These are phyloP conservation scores for Actinomortierella wolfii DNA, from an alignment of 371 early-diverging fungal genomes.

Conservation along the genomic window DNA sequence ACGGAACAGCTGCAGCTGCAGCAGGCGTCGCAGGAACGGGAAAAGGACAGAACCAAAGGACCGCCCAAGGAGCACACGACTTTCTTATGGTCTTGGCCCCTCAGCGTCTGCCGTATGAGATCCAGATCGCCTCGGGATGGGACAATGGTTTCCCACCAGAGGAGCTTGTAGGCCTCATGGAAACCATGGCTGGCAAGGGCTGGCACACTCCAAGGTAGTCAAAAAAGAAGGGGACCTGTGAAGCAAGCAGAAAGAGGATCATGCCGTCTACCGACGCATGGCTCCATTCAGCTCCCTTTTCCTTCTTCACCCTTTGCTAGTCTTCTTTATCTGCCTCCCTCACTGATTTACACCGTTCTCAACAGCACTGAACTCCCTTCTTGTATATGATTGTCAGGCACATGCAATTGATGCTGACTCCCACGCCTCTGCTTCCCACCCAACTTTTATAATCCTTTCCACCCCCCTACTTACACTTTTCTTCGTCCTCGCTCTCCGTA, in stretches of 20 bases:
- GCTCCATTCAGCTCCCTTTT: background rate
- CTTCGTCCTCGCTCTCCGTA: no score
- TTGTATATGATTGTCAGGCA: no score
- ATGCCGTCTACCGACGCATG: background rate
- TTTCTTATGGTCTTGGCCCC: slow-evolving; percentile 42
- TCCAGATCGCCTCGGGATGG: slow-evolving; percentile 55
- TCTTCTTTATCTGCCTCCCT: background rate
- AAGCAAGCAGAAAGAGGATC: background rate
- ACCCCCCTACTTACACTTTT: no score
- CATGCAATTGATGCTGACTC: no score
- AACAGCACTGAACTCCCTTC: no score
- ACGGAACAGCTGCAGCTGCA: slow-evolving; percentile 24
- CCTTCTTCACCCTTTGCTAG: background rate
- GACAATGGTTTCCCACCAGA: slow-evolving; percentile 58
- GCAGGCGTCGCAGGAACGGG: slow-evolving; percentile 31
- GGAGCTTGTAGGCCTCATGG: slow-evolving; percentile 49
- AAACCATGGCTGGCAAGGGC: slow-evolving; percentile 53
- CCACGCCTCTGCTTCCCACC: no score
- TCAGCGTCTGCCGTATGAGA: slow-evolving; percentile 50
- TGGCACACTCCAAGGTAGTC: slow-evolving; percentile 63
- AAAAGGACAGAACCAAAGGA: no score
- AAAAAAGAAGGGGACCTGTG: background rate
- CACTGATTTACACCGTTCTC: background rate
- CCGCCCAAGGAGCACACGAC: no score
- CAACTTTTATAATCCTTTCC: no score